Base-by-base conservation (phyloP, 1,284 basidiomycete species). In the Clitocybe nebularis region DNA sequence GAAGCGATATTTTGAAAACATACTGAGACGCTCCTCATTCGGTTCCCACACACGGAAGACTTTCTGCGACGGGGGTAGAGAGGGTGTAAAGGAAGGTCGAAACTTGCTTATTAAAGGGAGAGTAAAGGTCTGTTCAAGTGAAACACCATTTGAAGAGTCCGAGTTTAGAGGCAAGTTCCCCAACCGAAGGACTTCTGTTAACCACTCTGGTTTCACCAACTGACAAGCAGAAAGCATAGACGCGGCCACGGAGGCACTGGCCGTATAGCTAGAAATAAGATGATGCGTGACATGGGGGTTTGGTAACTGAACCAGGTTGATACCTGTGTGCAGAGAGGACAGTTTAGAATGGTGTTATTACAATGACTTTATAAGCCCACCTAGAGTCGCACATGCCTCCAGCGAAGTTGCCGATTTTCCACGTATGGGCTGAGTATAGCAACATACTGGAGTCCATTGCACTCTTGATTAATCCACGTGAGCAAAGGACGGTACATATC, bases 161-260 rank as follows among this genome's bases (percentile, higher is more conserved):
- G 49, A 53, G 5, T 62, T 52, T 9, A 62, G 58, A 0, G 68
- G 54, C 11, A 61, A 50, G 24, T 52, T 57, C 5, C 75, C 79
- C 0, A 77, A 60, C 1, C 69, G 67, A 22, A 84, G 50, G 14
- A 84, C 53, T 40, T 84, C 76, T 4, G 60, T 57, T 20, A 87
- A 59, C 84, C 84, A 87, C 36, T 81, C 79, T 0, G 69, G 67
- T 45, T 70, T 82, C 24, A 81, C 81, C 28, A 86, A 67, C 10
- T 73, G 68, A 8, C 72, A 68, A 0, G 69, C 64, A 8, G 71
- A 71, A 7, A 85, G 59, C 13, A 87, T 66, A 10, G 84, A 84
- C 0, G 70, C 61, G 0, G 75, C 76, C 22, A 79, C 60, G 0
- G 65, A 47, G 1, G 75, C 60, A 7, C 67, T 74, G n/a, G 76